Evolutionary conservation across 2,329 filamentous ascomycete species (phyloP), one percentile per base, ranked within the genome.

Genomic region (Fusarium sp.): DNA sequence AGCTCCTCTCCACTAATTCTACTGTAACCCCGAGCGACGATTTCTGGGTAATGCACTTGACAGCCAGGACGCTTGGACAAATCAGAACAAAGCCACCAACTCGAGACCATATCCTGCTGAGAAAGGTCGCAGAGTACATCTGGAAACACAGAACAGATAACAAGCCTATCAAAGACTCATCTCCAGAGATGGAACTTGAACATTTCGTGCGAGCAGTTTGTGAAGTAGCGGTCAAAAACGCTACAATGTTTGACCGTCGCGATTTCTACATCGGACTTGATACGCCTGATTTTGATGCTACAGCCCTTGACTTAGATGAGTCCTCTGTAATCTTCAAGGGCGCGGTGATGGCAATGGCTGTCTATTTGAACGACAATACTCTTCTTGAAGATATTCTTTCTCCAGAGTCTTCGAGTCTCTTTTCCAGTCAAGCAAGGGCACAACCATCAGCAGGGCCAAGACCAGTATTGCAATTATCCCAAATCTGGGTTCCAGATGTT

Each of bases 241-340:
- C 42, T 8, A 49, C 23, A 12, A 65, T 65, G 3, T 2, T 58
- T 7, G 30, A 56, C 3, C 50, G 62, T 30, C 52, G 52, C 8
- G 37, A 65, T 8, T 59, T 65, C 20, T 65, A 50, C 15, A 9
- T 14, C 7, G 40, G 53, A 2, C 7, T 20, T 2, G 13, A 13
- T 6, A 1, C 2, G 0, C 9, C 2, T 5, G 6, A n/a, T 2
- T 35, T 30, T 15, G 10, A 33, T 18, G 7, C 8, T 1, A n/a
- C 23, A 15, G 3, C 20, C 2, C n/a, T 9, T 26, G 12, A 13
- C 9, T 6, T 35, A 1, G 38, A 65, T 26, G 60, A 26, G 18
- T 27, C 44, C 5, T 58, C 32, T 17, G 12, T 3, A 7, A 18
- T 27, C 12, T 17, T 65, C 0, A 42, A 32, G 2, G 62, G 58